Conservation (phyloP, 768 basidiomycete species). For the Suillus decipiens region DNA sequence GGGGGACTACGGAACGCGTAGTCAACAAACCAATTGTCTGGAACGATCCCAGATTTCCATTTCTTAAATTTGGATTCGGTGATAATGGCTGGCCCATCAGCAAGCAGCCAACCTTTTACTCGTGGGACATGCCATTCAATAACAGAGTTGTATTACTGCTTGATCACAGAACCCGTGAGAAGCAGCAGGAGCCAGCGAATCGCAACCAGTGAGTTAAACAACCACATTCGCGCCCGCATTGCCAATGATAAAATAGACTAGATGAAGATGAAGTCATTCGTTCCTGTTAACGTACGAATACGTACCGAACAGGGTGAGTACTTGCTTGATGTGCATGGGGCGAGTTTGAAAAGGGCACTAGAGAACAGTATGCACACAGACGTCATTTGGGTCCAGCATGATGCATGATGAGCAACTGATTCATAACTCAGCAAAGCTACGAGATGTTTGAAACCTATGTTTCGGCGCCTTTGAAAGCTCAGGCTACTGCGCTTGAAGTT, state of each 20-base stretch:
- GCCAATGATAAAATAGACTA: neutral
- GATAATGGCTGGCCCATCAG: neutral
- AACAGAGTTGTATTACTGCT: too few relatives aligned
- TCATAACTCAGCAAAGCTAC: neutral
- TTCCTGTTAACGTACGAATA: neutral
- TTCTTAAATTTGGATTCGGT: neutral
- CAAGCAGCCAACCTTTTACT: neutral
- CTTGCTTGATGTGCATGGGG: neutral
- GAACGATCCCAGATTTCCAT: neutral
- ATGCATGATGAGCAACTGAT: neutral
- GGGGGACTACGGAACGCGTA: too few relatives aligned
- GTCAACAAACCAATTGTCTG: neutral
- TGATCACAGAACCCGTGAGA: neutral
- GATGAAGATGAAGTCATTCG: neutral
- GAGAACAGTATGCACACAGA: neutral
- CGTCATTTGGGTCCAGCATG: neutral
- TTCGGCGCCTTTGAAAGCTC: neutral
- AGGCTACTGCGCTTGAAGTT: neutral
- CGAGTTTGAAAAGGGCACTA: neutral
- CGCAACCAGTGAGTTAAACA: neutral
- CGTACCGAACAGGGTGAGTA: neutral
- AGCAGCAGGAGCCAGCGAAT: neutral
- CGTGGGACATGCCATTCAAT: neutral
- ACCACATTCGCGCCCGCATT: neutral
- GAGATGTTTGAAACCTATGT: neutral